phyloP scores from a whole-genome alignment of 75 land plant genomes.

The Selaginella moellendorffii region DNA sequence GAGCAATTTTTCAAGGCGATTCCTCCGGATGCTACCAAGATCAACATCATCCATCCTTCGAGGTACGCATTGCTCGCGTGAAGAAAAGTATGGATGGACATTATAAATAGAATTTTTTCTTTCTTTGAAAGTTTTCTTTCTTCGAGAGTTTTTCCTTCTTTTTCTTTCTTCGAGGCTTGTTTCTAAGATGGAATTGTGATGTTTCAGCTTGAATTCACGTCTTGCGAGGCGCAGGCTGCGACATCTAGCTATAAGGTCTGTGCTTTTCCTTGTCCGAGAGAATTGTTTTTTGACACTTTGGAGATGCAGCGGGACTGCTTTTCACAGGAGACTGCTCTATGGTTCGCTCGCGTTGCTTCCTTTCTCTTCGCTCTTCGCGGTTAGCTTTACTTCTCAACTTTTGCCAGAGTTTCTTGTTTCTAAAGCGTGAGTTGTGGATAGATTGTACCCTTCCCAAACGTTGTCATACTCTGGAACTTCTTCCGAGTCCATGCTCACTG shows the following conservation, averaged over 20 bases:
- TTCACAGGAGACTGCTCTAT: slow-evolving; percentile 55
- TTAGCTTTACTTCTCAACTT: slow-evolving; percentile 18
- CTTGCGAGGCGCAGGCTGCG: slow-evolving; percentile 55
- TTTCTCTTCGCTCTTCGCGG: slow-evolving; percentile 35
- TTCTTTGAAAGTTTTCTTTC: too few species aligned
- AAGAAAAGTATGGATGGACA: too few species aligned
- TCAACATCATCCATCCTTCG: background rate
- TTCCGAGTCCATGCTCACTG: slow-evolving; percentile 64
- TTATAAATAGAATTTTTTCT: too few species aligned
- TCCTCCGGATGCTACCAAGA: background rate
- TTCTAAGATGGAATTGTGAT: background rate
- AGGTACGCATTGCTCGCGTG: too few species aligned
- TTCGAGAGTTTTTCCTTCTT: background rate
- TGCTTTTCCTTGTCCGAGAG: background rate
- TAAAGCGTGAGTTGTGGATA: slow-evolving; percentile 9
- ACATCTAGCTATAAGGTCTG: slow-evolving; percentile 54
- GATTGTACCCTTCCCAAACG: slow-evolving; percentile 63
- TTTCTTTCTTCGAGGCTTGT: background rate
- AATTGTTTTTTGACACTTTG: background rate
- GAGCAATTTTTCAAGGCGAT: background rate
- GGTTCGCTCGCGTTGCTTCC: slow-evolving; percentile 65
- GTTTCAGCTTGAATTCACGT: slow-evolving; percentile 47
- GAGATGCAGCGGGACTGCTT: slow-evolving; percentile 40
- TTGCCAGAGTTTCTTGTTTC: background rate
- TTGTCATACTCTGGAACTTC: slow-evolving; percentile 57